Percentiles rank a stretch among this genome's conserved stretches.
Conservation (phyloP, 1,139 yeast species). For the Torulaspora pretoriensis region DNA sequence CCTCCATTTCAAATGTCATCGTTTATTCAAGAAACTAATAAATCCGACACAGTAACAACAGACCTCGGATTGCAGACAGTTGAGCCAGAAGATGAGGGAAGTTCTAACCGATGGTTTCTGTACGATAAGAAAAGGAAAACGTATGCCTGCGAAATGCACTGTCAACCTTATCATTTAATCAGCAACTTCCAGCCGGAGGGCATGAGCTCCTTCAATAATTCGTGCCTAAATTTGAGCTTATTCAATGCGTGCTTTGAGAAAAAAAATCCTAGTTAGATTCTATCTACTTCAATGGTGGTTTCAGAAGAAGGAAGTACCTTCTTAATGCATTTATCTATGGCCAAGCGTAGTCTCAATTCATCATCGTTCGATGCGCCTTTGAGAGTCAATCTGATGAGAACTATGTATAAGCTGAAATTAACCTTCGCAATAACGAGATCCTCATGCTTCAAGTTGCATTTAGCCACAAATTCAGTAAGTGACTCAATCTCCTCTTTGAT, state of each 20-base stretch:
- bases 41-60: slow-evolving; percentile 5
- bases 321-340: slow-evolving; percentile 48
- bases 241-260: slow-evolving; percentile 71
- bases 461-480: slow-evolving; percentile 49
- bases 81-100: slow-evolving; percentile 3
- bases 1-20: slow-evolving; percentile 37
- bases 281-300: slow-evolving; percentile 57
- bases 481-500: slow-evolving; percentile 43
- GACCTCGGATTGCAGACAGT: slow-evolving; percentile 16
- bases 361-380: slow-evolving; percentile 69
- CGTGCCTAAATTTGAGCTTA: slow-evolving; percentile 51
- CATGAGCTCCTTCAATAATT: slow-evolving; percentile 26
- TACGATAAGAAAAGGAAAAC: slow-evolving; percentile 21
- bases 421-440: slow-evolving; percentile 56
- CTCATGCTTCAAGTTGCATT: slow-evolving; percentile 42
- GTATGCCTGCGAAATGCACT: slow-evolving; percentile 21
- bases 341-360: slow-evolving; percentile 53
- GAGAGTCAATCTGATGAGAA: slow-evolving; percentile 54
- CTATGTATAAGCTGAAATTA: slow-evolving; percentile 54
- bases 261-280: slow-evolving; percentile 54
- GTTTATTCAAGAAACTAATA: slow-evolving; percentile 20
- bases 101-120: slow-evolving; percentile 21
- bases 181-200: slow-evolving; percentile 28
- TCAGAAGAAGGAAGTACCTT: slow-evolving; percentile 41
- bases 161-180: slow-evolving; percentile 30